These are phyloP conservation scores for Pichia pseudocactophila DNA, from an alignment of 805 yeast genomes.

Conservation along the genomic window DNA sequence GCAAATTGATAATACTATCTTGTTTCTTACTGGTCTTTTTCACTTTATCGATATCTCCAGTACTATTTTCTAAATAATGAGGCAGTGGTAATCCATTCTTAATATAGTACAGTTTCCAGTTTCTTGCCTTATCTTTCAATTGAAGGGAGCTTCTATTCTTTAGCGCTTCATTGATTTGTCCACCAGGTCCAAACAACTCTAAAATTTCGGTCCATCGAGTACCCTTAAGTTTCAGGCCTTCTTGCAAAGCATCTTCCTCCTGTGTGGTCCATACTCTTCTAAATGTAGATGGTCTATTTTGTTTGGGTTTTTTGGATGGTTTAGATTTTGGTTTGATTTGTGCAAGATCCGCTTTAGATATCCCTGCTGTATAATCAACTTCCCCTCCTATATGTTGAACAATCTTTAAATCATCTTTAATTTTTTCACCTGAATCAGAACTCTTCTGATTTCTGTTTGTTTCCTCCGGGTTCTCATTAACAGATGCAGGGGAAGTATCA, in stretches of 20 bases:
- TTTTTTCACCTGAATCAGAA: no score
- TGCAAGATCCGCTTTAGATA: background rate
- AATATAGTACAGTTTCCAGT: slow-evolving; percentile 83
- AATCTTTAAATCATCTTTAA: no score
- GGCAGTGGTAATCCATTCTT: slow-evolving; percentile 75
- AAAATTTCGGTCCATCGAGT: slow-evolving; percentile 91
- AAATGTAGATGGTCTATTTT: slow-evolving; percentile 25
- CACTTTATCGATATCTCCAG: slow-evolving; percentile 63
- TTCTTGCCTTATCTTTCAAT: slow-evolving; percentile 91
- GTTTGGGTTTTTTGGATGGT: slow-evolving; percentile 14
- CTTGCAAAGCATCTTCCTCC: slow-evolving; percentile 77
- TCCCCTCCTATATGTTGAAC: background rate
- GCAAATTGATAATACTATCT: background rate
- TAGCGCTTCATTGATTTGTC: slow-evolving; percentile 69
- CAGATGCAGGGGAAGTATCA: background rate
- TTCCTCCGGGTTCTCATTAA: background rate
- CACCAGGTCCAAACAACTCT: slow-evolving; percentile 92
- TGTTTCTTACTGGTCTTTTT: background rate
- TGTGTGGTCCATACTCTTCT: slow-evolving; percentile 80
- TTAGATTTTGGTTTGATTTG: background rate
- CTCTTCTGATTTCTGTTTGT: background rate
- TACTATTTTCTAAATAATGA: slow-evolving; percentile 67
- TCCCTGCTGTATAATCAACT: background rate
- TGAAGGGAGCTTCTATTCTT: slow-evolving; percentile 88
- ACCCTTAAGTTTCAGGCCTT: slow-evolving; percentile 76